Base-by-base conservation (phyloP, 164 flowering plant species). In the Umbilicus rupestris region DNA sequence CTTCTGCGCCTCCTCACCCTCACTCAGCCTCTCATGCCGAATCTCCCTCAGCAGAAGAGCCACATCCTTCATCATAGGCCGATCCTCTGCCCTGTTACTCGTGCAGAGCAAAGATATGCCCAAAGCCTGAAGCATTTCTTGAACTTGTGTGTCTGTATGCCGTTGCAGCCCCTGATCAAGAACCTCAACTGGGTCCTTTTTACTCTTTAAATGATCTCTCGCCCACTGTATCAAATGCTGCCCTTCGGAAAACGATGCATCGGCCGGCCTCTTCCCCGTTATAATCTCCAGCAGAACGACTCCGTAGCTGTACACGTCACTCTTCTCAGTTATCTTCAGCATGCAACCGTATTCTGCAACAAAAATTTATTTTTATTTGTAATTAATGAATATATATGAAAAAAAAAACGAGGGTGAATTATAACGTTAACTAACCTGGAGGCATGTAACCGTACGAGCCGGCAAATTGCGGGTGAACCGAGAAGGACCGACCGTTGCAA, bases 381-480 rank as follows among this genome's bases (percentile, higher is more conserved):
- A n/a, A n/a, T n/a, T n/a, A n/a, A n/a, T n/a, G n/a, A n/a, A n/a
- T n/a, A n/a, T n/a, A n/a, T n/a, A n/a, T n/a, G n/a, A 63, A n/a
- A 26, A 10, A 8, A 46, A 47, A 47, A 45, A 1, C 15, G 7
- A 39, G 4, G 29, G 19, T 26, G 26, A 44, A 7, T 1, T n/a
- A 11, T 8, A 41, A 63, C 5, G 29, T 45, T n/a, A 59, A 70
- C 74, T 71, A 46, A 88, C 97, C 97, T 1, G 97, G 97, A 0
- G 95, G 92, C 45, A 90, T 80, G 81, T 90, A 90, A 64, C 97
- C 97, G 49, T 83, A 90, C 4, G 97, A 90, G 35, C 97, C 95
- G 6, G 95, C 95, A 50, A 90, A 78, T 26, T 86, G 85, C 0
- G 95, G 92, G 66, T 74, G 73, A 0, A 80, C 77, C 3, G 83